Percentiles rank a stretch among this genome's conserved stretches.
phyloP scores from a whole-genome alignment of 345 rosid species.

The Cardiospermum halicacabum region DNA sequence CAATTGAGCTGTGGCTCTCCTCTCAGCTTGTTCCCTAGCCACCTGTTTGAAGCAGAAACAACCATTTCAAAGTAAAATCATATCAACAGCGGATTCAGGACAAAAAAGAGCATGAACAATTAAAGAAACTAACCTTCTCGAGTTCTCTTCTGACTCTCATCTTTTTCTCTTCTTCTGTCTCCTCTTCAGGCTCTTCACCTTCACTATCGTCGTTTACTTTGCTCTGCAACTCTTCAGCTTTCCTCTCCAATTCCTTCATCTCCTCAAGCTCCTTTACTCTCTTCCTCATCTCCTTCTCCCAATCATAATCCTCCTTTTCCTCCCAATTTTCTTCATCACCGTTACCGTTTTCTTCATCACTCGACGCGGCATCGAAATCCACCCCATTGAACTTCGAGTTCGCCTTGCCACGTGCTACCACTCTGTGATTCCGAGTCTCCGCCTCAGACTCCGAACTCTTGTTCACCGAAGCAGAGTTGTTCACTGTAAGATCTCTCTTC shows the following conservation, averaged over 20 bases:
- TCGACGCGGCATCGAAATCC: constrained; percentile 59
- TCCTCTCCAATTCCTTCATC: constrained; percentile 77
- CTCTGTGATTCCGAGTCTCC: constrained; percentile 40
- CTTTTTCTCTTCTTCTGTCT: constrained; percentile 81
- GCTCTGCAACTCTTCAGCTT: constrained; percentile 82
- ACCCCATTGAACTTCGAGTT: constrained; percentile 67
- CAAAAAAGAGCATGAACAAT: not conserved
- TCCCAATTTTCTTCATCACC: constrained; percentile 46
- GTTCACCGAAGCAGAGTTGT: constrained; percentile 23
- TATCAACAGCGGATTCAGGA: not conserved
- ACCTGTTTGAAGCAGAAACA: constrained; percentile 39
- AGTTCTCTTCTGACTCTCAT: constrained; percentile 82
- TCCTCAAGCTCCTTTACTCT: constrained; percentile 75
- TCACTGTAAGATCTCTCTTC: constrained; percentile 45
- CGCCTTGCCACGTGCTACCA: constrained; percentile 47
- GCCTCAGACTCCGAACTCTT: constrained; percentile 58
- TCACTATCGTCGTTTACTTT: constrained; percentile 42
- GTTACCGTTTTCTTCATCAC: constrained; percentile 51
- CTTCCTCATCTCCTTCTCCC: constrained; percentile 77
- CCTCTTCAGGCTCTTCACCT: constrained; percentile 38
- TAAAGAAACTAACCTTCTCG: constrained; percentile 48
- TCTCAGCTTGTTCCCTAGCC: constrained; percentile 91
- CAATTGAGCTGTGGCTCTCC: constrained; percentile 77
- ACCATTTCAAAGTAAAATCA: not conserved
- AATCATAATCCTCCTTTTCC: constrained; percentile 40